Base-by-base conservation (phyloP, 805 yeast genomes). In the Candida coleopterorum region DNA sequence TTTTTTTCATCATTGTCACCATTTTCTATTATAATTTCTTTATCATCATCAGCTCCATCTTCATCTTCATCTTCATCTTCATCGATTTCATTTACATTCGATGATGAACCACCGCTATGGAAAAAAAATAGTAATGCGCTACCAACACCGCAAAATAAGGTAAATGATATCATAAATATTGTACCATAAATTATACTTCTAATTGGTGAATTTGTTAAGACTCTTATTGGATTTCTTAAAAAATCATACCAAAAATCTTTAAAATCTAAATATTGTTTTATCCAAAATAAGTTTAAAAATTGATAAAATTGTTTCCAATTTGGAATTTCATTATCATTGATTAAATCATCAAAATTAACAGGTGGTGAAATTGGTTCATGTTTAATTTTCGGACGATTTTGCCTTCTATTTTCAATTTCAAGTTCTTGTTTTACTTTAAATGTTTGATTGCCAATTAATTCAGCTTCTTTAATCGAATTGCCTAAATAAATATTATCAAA, bases 401-500 rank as follows among this genome's bases (percentile, higher is more conserved):
- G 47, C 18, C 68, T 64, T 30, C 68, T 62, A 32, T 60, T 64
- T 18, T 56, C 55, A 34, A 62, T 62, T 56, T 82, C 88, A 29
- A 77, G 45, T 11, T 62, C 65, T 16, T 60, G 56, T 55, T 82
- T 82, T 17, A 75, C 70, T 23, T 59, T 47, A 57, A 75, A 88
- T 0, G 96, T 87, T 7, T 62, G 58, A 54, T 89, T 88, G 22
- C 96, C 97, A 45, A 88, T 68, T 8, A 53, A 39, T 64, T 89
- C 96, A 9, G 96, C 96, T 52, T 88, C 96, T 25, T 63, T 67
- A n/a, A 88, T 64, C 2, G 85, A 77, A 53, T 85, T 89, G 21
- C 96, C 96, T 42, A 88, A 57, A 56, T 88, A 89, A 42, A 88
- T 76, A 62, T 88, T 85, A 56, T 86, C 86, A 55, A 88, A 85